Conservation (phyloP, 176 grass and related monocot species). For the Alloteropsis semialata region DNA sequence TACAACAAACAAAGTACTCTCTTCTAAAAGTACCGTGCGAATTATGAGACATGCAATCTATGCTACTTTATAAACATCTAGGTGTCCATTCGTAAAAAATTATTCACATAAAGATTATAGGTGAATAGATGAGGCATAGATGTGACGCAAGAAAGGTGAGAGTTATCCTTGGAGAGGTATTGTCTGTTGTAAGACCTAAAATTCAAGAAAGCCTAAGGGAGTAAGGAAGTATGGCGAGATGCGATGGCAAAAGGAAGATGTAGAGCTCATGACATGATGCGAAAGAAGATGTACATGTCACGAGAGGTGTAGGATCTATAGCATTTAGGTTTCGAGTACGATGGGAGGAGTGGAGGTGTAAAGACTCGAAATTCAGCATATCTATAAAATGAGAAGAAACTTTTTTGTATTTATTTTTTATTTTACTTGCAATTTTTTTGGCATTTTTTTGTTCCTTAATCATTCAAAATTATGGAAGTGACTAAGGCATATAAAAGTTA, state of each 20-base stretch:
- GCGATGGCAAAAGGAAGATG: background rate
- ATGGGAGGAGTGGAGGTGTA: background rate
- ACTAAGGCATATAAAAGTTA: background rate
- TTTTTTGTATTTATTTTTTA: background rate
- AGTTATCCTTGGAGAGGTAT: background rate
- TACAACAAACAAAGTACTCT: background rate
- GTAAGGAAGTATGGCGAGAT: background rate
- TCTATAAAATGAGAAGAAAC: background rate
- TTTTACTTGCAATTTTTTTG: background rate
- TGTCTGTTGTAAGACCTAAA: background rate
- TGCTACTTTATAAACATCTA: background rate
- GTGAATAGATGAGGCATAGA: background rate
- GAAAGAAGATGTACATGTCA: background rate
- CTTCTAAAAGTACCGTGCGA: background rate
- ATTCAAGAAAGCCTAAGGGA: background rate
- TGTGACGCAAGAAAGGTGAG: background rate
- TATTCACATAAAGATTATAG: background rate
- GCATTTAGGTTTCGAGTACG: background rate
- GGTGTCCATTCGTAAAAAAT: background rate
- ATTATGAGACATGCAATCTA: background rate
- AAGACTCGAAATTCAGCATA: background rate
- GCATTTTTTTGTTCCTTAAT: background rate
- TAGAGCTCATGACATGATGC: background rate
- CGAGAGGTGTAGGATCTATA: background rate
- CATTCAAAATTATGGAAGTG: background rate